Conservation (phyloP, 306 rosid genomes). For the Vigna reflexopilosa region DNA sequence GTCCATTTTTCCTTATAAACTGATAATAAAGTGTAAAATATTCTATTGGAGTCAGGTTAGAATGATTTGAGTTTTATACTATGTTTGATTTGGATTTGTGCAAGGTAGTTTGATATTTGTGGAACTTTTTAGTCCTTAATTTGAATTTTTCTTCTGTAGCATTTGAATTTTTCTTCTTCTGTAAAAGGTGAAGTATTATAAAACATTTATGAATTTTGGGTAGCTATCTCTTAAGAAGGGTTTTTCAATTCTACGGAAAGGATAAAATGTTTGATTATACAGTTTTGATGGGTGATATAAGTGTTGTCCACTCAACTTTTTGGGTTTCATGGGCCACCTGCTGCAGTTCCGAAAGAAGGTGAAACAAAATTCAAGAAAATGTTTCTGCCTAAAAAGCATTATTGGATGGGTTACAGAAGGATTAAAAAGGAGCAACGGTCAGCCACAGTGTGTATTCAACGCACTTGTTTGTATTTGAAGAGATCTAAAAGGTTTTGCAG, state of each 20-base stretch:
- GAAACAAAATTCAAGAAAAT: constrained; percentile 1
- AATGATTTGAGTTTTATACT: background rate
- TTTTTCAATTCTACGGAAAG: too few relatives aligned
- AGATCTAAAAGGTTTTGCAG: too few relatives aligned
- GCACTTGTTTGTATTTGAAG: background rate
- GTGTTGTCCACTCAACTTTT: background rate
- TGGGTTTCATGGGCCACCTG: background rate
- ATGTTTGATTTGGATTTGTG: background rate
- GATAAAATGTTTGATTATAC: too few relatives aligned
- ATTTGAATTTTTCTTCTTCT: background rate
- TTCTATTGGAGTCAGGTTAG: background rate
- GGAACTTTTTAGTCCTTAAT: background rate
- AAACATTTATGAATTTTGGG: too few relatives aligned
- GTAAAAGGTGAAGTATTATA: background rate
- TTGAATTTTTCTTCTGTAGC: too few relatives aligned
- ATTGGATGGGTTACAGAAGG: background rate
- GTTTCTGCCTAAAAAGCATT: background rate
- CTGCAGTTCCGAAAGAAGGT: constrained; percentile 12
- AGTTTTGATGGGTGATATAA: background rate
- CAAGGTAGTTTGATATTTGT: too few relatives aligned
- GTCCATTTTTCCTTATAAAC: background rate
- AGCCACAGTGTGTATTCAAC: background rate
- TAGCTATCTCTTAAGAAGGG: background rate
- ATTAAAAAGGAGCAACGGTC: constrained; percentile 46
- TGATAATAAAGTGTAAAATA: too few relatives aligned